Base-by-base conservation (phyloP, 169 alveolate genomes). In the Cryptosporidium xiaoi region DNA sequence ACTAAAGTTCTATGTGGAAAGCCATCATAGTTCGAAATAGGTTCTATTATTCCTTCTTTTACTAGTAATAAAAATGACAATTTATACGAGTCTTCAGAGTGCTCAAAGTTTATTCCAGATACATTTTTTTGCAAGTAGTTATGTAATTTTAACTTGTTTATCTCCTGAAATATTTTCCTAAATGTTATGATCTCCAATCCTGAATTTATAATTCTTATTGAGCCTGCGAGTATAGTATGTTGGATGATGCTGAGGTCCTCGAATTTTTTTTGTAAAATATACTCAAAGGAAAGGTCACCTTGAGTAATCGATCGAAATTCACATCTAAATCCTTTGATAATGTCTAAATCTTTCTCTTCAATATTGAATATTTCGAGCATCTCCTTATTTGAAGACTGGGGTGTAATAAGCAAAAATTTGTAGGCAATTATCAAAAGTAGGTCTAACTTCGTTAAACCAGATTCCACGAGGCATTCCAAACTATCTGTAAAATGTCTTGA, bases 11-110 rank as follows among this genome's bases (percentile, higher is more conserved):
- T 24, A 44, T 15, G 24, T 58, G 20, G 20, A 12, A 34, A 40
- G 20, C 18, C 10, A 24, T 77, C 64, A 3, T 20, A 58, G 51
- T 56, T 55, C 3, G 40, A 77, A 46, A 20, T 44, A 62, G 71
- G 77, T 77, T 77, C 87, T 5, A 77, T 44, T 60, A 77, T 60
- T 62, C 87, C 87, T 62, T 58, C 46, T 56, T 77, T 60, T 8
- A 77, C 64, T 66, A 77, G 6, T 53, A 40, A 58, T 62, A 77
- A 16, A 62, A 77, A 77, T 40, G 87, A 56, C 33, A 29, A n/a
- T 60, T 56, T 60, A 46, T 77, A 77, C 18, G 87, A 36, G 24
- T 77, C 71, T 27, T 77, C 87, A 13, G 87, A 27, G n/a, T 60
- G 60, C 3, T 77, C 77, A n/a, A 77, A 66, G 15, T 44, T 60